Conservation (phyloP, 192 early-diverging fungal species). For the Gigaspora rosea region DNA sequence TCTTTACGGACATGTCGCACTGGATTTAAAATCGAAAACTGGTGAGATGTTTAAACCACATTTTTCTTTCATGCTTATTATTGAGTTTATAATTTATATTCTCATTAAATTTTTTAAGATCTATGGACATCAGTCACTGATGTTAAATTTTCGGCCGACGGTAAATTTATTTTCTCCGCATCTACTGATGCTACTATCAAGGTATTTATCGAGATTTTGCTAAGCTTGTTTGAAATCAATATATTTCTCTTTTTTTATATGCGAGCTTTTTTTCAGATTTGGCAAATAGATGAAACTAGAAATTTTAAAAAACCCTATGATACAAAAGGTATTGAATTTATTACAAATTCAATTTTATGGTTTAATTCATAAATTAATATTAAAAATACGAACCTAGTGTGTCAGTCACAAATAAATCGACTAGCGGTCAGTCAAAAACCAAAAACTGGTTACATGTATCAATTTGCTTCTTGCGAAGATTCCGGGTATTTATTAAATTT, state of each 20-base stretch:
- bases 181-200: neutral
- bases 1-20: neutral
- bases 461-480: neutral
- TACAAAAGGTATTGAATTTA: neutral
- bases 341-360: neutral
- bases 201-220: too few species aligned
- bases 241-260: too few species aligned
- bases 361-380: neutral
- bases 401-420: neutral
- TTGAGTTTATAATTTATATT: neutral
- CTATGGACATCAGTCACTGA: neutral
- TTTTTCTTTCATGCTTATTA: neutral
- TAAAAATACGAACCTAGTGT: neutral
- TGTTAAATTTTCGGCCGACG: neutral
- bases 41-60: neutral
- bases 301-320: neutral
- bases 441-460: neutral
- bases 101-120: neutral
- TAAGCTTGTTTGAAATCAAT: too few species aligned
- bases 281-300: neutral
- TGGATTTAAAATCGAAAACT: neutral
- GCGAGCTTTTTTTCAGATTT: neutral
- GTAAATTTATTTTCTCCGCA: neutral
- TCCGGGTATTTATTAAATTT: neutral
- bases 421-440: neutral